A percentile compares a stretch with the other conserved stretches of the same genome.
Conservation (phyloP, 148 eudicot genomes). For the Tetragonia tetragonoides region DNA sequence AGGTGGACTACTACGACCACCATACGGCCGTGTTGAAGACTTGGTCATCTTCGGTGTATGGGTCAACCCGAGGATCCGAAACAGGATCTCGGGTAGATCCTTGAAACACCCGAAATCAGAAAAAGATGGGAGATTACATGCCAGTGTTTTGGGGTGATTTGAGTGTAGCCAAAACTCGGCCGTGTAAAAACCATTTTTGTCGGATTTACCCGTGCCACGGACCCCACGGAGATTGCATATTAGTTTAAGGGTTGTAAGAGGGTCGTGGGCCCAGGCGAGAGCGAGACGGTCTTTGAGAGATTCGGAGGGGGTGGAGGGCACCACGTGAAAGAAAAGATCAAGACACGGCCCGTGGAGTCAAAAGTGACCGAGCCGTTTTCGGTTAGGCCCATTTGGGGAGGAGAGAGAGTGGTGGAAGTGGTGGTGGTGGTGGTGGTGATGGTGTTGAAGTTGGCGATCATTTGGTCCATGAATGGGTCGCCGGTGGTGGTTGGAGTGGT, state of each 20-base stretch:
- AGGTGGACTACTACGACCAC: too few species aligned
- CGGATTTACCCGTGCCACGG: slow-evolving; percentile 14
- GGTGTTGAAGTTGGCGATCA: too few species aligned
- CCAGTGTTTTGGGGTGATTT: slow-evolving; percentile 7
- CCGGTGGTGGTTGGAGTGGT: background rate
- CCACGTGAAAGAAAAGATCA: slow-evolving; percentile 26
- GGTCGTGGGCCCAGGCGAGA: slow-evolving; percentile 26
- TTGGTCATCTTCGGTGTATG: too few species aligned
- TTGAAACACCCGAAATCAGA: too few species aligned
- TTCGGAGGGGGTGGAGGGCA: slow-evolving; percentile 9
- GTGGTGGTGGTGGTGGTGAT: too few species aligned
- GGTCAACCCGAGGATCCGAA: too few species aligned
- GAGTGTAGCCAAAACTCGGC: slow-evolving; percentile 29
- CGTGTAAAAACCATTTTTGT: slow-evolving; percentile 26
- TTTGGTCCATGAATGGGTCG: too few species aligned
- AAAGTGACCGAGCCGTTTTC: slow-evolving; percentile 13
- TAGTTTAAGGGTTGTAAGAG: slow-evolving; percentile 24
- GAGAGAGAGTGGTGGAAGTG: too few species aligned
- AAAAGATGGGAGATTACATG: too few species aligned
- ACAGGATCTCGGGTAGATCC: too few species aligned
- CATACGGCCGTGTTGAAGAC: too few species aligned
- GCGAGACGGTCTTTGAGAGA: background rate
- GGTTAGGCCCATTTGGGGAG: slow-evolving; percentile 8
- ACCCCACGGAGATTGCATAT: slow-evolving; percentile 35
- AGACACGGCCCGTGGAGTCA: slow-evolving; percentile 28